Base-by-base conservation (phyloP, 2,329 filamentous ascomycete species). In the Arthroderma uncinatum region DNA sequence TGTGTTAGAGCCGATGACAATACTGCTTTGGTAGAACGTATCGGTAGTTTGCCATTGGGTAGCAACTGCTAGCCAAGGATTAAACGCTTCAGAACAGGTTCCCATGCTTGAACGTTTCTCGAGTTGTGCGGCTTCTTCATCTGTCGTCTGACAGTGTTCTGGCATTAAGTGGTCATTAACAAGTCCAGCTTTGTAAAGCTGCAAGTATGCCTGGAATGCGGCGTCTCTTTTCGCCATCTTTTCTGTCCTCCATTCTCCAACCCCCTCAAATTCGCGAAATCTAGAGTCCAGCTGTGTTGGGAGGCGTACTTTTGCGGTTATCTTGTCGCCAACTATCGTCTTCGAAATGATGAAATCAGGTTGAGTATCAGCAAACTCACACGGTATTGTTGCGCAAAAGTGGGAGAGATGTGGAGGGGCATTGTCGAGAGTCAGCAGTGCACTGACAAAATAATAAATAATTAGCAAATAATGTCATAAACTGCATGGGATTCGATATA, bases 111-210 rank as follows among this genome's bases (percentile, higher is more conserved):
- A 57, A 21, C 64, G 57, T 48, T 66, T 68, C 54, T 69, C 64
- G 23, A 65, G 59, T 14, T 56, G 63, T 40, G 66, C 66, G 34
- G 76, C 72, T 1, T 77, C 62, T 0, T 69, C 71, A 1, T 70
- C 64, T 2, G 68, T 60, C 7, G 71, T 62, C n/a, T 75, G 73
- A 37, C 54, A 54, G 33, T 66, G 63, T 0, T 54, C 57, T 2
- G 92, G 92, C 40, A 95, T 75, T 0, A 96, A 71, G 63, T 95
- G 78, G 12, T 94, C 81, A 60, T 88, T 90, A 1, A 97, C 71
- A 4, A 96, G 74, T 0, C 86, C 85, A 25, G 80, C 84, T 6
- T 80, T 64, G 66, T 92, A 83, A 0, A 97, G 75, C 4, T 76
- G 76, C 21, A 81, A 71, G 65, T 91, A 95, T 0, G 90, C 87